A percentile compares a stretch with the other conserved stretches of the same genome.
Conservation (phyloP, 2,329 filamentous ascomycete genomes). For the Botrytis medusae region DNA sequence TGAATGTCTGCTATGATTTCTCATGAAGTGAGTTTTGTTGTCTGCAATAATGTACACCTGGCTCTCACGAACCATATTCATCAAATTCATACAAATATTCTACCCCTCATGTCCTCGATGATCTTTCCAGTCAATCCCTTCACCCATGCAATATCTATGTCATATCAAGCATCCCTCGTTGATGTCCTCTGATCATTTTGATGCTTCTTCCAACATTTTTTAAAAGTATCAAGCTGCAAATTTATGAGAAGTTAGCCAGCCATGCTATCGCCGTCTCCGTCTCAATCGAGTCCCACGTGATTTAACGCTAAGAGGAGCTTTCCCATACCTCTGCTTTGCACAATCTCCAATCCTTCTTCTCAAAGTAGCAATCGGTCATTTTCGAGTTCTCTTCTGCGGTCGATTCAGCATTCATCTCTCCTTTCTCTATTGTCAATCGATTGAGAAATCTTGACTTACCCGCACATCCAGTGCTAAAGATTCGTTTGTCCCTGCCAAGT, state of each 20-base stretch:
- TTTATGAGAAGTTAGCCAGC: constrained; percentile 25
- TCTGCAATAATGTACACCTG: background rate
- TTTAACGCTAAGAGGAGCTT: constrained; percentile 29
- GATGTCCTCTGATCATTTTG: constrained; percentile 82
- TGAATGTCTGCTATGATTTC: background rate
- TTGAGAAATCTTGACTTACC: constrained; percentile 52
- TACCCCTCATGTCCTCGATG: background rate
- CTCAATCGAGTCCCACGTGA: constrained; percentile 12
- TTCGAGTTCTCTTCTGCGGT: constrained; percentile 76
- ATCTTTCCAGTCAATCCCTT: background rate
- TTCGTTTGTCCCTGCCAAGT: constrained; percentile 82
- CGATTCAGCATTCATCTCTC: constrained; percentile 17
- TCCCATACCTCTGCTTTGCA: constrained; percentile 77
- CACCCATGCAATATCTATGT: background rate
- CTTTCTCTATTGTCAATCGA: background rate
- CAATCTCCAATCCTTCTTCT: constrained; percentile 91
- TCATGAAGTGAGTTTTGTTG: background rate
- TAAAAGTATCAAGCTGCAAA: constrained; percentile 81
- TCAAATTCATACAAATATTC: background rate
- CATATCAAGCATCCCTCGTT: constrained; percentile 62
- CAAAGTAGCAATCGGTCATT: constrained; percentile 93
- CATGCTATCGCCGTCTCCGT: background rate
- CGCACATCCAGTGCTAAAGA: constrained; percentile 93
- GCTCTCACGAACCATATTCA: background rate
- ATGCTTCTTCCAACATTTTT: constrained; percentile 86